Evolutionary conservation across 768 basidiomycete genomes (phyloP).

Genomic region (Cystobasidium tubakii): DNA sequence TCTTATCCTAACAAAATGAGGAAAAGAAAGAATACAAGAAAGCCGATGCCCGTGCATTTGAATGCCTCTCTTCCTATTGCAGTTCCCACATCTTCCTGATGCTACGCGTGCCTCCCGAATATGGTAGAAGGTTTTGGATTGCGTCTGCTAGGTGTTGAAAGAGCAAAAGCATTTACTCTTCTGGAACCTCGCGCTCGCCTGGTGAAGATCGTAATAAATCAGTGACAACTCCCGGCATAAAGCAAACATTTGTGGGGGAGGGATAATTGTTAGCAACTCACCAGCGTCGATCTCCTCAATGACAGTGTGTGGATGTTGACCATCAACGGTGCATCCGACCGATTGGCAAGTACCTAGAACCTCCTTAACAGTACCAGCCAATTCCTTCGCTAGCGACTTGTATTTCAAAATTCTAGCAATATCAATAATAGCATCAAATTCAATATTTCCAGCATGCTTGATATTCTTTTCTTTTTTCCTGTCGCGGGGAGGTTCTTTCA

Average conservation of each 20-base stretch:
- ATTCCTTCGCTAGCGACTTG: slow-evolving; percentile 88
- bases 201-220: too few species aligned
- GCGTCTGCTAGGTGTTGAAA: too few species aligned
- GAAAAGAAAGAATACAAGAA: too few species aligned
- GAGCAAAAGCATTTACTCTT: slow-evolving; percentile 28
- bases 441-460: slow-evolving; percentile 89
- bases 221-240: slow-evolving; percentile 36
- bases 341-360: slow-evolving; percentile 96
- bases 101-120: too few species aligned
- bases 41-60: too few species aligned
- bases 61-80: too few species aligned
- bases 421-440: slow-evolving; percentile 74
- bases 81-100: too few species aligned
- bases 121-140: too few species aligned
- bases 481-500: slow-evolving; percentile 98
- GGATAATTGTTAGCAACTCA: too few species aligned
- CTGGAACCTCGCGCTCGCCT: slow-evolving; percentile 35
- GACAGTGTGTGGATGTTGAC: slow-evolving; percentile 68
- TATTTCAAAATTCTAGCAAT: slow-evolving; percentile 92
- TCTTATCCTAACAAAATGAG: too few species aligned
- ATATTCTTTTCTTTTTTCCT: slow-evolving; percentile 99
- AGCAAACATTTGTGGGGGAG: too few species aligned
- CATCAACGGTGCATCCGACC: slow-evolving; percentile 92
- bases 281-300: slow-evolving; percentile 52
- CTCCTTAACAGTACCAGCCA: slow-evolving; percentile 88